Evolutionary conservation across 257 asterid genomes (phyloP), one percentile per base, ranked within the genome.

Genomic region (Nemophila menziesii): DNA sequence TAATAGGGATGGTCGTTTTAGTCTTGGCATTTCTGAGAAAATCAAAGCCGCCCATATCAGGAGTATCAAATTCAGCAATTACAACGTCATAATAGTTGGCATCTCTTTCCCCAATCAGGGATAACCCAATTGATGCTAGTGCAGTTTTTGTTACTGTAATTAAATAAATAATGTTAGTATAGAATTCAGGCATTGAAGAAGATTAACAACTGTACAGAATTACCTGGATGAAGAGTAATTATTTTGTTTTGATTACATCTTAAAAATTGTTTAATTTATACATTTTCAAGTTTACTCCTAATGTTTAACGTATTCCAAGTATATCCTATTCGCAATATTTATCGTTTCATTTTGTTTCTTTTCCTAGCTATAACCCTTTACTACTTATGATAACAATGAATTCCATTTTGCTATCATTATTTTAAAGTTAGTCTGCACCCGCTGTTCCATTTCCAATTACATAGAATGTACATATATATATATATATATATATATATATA

Each of bases 61-160:
- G 46, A 58, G 51, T 44, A 42, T 56, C 13, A 2, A 63, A 2
- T 11, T 62, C 64, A 16, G 51, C 40, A 22, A 63, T 63, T 6
- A 56, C 47, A 41, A 63, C 44, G 22, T 63, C 64, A n/a, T n/a
- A n/a, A 46, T 39, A 63, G 3, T 16, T 5, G 3, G 8, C 14
- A 22, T 45, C 26, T 26, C 34, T 19, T 17, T 23, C 52, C 13
- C 21, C 33, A 5, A 56, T 52, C 51, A 56, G 4, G n/a, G 56
- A 38, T 16, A 63, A 22, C 0, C 60, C 69, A n/a, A 34, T 19
- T 5, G 9, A 16, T 40, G 60, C 29, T 14, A 26, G n/a, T 22
- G 18, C 51, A 22, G 13, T 43, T 2, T 39, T 18, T 1, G 56
- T 51, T 15, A 63, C 60, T 63, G 16, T 0, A 37, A 43, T 0